A percentile compares a stretch with the other conserved stretches of the same genome.
Conservation (phyloP, 805 yeast genomes). For the Yamadazyma sp. region DNA sequence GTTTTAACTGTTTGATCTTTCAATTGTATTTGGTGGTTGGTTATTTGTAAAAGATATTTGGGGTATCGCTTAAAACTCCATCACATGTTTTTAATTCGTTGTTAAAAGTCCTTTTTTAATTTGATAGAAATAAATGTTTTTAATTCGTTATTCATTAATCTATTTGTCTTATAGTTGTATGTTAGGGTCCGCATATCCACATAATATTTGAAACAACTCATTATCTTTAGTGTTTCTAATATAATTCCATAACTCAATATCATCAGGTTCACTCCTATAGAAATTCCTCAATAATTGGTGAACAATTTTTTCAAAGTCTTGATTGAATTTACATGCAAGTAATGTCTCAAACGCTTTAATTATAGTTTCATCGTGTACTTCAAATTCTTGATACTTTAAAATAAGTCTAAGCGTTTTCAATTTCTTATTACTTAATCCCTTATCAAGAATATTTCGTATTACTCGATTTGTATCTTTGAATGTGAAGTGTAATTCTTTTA, state of each 20-base stretch:
- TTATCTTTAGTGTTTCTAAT: constrained; percentile 4
- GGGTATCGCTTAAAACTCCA: no score
- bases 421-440: constrained; percentile 3
- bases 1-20: no score
- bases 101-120: no score
- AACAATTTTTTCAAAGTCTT: constrained; percentile 6
- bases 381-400: constrained; percentile 4
- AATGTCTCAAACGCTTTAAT: constrained; percentile 4
- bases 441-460: neutral
- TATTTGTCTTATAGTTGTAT: constrained; percentile 2
- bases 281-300: constrained; percentile 3
- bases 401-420: constrained; percentile 3
- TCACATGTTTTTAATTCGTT: no score
- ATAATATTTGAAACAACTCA: constrained; percentile 7
- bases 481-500: constrained; percentile 7
- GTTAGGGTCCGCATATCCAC: constrained; percentile 9
- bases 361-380: constrained; percentile 1
- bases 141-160: neutral
- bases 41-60: no score
- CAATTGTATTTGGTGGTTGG: no score
- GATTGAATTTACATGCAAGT: constrained; percentile 1
- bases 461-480: constrained; percentile 3
- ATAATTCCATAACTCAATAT: constrained; percentile 7
- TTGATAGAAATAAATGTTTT: no score
- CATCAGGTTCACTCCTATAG: constrained; percentile 5